A percentile compares a stretch with the other conserved stretches of the same genome.
phyloP scores from a whole-genome alignment of 192 early-diverging fungal genomes.

The Rhizophagus clarus region DNA sequence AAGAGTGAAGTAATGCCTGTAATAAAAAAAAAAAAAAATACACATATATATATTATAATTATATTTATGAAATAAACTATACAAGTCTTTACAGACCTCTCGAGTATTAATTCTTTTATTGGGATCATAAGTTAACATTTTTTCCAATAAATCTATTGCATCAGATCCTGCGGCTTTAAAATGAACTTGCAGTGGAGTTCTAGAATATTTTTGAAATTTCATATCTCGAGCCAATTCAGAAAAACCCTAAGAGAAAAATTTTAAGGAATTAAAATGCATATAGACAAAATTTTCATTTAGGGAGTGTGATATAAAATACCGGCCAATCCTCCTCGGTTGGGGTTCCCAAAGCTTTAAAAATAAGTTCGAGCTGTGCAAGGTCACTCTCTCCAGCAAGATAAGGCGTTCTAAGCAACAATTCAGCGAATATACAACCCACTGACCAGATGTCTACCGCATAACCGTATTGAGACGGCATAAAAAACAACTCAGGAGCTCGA shows the following conservation, averaged over 20 bases:
- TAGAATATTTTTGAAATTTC: slow-evolving; percentile 72
- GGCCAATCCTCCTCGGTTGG: slow-evolving; percentile 85
- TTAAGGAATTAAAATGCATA: neutral
- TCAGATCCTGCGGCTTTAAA: slow-evolving; percentile 87
- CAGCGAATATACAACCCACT: slow-evolving; percentile 97
- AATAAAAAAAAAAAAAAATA: slow-evolving; percentile 22
- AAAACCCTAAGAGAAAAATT: slow-evolving; percentile 55
- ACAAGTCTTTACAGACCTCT: slow-evolving; percentile 53
- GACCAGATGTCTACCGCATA: slow-evolving; percentile 96
- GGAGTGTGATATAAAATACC: slow-evolving; percentile 31
- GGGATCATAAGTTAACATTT: slow-evolving; percentile 88
- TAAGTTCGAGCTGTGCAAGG: slow-evolving; percentile 74
- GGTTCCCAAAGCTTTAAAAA: slow-evolving; percentile 80
- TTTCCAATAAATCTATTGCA: slow-evolving; percentile 83
- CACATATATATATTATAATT: neutral
- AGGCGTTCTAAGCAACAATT: slow-evolving; percentile 89
- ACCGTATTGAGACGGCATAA: slow-evolving; percentile 87
- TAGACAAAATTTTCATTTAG: neutral
- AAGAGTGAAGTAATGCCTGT: slow-evolving; percentile 69
- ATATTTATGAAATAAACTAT: neutral
- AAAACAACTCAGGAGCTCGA: slow-evolving; percentile 90
- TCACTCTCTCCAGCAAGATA: slow-evolving; percentile 86
- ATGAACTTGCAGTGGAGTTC: slow-evolving; percentile 66
- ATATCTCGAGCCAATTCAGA: slow-evolving; percentile 70
- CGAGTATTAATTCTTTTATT: slow-evolving; percentile 75